These are phyloP conservation scores for Schoenoplectus tabernaemontani DNA, from an alignment of 202 grass and related monocot genomes.

Conservation along the genomic window DNA sequence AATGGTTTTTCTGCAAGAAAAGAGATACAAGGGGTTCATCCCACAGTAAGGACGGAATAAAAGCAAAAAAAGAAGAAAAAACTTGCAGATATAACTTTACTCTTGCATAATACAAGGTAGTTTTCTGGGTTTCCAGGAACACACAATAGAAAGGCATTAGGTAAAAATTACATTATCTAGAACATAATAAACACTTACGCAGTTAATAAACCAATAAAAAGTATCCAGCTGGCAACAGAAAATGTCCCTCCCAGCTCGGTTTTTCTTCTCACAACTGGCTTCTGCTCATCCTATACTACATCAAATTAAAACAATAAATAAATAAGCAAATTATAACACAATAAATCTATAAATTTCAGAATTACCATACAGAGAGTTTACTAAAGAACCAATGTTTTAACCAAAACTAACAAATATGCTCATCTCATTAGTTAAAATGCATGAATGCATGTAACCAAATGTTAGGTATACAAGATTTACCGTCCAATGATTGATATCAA, in stretches of 20 bases:
- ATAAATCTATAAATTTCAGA: too few relatives aligned
- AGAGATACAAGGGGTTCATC: not conserved
- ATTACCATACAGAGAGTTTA: not conserved
- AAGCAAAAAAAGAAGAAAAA: too few relatives aligned
- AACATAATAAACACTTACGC: conserved; percentile 43
- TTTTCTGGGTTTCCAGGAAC: not conserved
- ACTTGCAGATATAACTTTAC: not conserved
- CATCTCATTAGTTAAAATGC: not conserved
- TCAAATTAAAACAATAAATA: too few relatives aligned
- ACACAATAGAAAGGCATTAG: not conserved
- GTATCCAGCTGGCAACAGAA: conserved; percentile 60
- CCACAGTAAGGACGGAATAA: not conserved
- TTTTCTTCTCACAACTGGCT: conserved; percentile 75
- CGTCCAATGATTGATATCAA: conserved; percentile 63
- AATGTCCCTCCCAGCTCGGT: conserved; percentile 80
- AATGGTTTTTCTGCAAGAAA: not conserved
- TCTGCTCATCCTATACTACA: conserved; percentile 58
- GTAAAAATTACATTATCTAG: not conserved
- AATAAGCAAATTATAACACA: not conserved
- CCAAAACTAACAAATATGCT: not conserved
- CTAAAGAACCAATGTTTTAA: not conserved
- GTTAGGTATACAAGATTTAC: conserved; percentile 22
- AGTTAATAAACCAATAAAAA: conserved; percentile 71
- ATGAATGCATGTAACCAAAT: not conserved
- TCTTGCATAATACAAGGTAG: not conserved